Evolutionary conservation across 768 basidiomycete species (phyloP), one percentile per base, ranked within the genome.

Genomic region (Fibroporia radiculosa): DNA sequence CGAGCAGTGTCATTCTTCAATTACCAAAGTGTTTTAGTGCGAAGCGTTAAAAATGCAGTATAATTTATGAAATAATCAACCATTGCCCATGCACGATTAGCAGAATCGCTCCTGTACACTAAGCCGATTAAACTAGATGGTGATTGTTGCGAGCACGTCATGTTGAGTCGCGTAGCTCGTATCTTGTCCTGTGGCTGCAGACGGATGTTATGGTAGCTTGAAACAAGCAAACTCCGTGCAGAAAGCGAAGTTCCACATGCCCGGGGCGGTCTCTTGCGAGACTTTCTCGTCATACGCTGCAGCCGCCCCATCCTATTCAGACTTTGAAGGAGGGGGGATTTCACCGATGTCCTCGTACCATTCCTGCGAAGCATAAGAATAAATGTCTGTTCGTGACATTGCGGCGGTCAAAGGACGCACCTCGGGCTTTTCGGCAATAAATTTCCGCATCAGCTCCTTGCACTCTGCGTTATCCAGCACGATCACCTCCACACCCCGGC

Each of bases 341-440:
- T 74, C 72, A 18, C 78, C 80, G 35, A 80, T 78, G 59, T 82
- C 80, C 53, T 80, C 78, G 50, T 73, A 66, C 78, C 78, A 80
- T 48, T 73, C 70, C 71, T 72, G 46, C 38, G 48, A 24, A 24
- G 16, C 10, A 8, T 8, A 31, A 8, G 29, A 8, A 52, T 18
- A 4, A 11, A 20, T 24, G 32, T 20, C 32, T 42, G 31, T 20
- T 36, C 10, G 56, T 36, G 37, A 3, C 12, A 7, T 20, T 13
- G 26, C 1, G 24, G 16, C 18, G 14, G n/a, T 2, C n/a, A 2
- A 14, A 27, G 19, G 6, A 42, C 66, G 45, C 14, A 81, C 74
- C 63, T 79, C 70, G 24, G 78, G 80, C 6, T 73, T 69, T 48
- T 73, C 69, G 22, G 60, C 49, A 35, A 84, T 81, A 56, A 81